These are phyloP conservation scores for Sorghum bicolor DNA, from an alignment of 176 grass and related monocot genomes.

Conservation along the genomic window DNA sequence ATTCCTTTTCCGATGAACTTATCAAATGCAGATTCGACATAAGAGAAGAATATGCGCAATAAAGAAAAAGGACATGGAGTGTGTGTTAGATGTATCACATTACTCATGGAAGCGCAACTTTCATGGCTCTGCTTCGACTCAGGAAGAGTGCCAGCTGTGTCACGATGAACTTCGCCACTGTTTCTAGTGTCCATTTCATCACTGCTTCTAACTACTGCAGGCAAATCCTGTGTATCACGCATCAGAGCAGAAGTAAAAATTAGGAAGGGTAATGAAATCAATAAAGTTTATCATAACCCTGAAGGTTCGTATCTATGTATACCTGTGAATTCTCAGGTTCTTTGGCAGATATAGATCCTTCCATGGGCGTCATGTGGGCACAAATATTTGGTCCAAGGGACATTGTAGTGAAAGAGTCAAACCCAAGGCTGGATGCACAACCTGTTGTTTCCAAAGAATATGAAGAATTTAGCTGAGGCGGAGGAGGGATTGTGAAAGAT, in stretches of 20 bases:
- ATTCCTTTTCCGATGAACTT: neutral
- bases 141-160: conserved; percentile 28
- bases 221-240: conserved; percentile 37
- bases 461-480: neutral
- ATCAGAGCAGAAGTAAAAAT: conserved; percentile 19
- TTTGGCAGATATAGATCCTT: conserved; percentile 37
- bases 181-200: conserved; percentile 38
- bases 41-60: neutral
- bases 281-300: conserved; percentile 17
- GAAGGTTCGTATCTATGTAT: conserved; percentile 11
- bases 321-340: conserved; percentile 45
- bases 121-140: conserved; percentile 37
- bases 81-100: neutral
- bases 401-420: conserved; percentile 47
- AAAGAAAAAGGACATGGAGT: neutral
- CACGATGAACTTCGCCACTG: conserved; percentile 14
- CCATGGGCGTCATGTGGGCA: conserved; percentile 34
- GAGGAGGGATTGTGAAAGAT: neutral
- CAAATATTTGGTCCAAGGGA: conserved; percentile 44
- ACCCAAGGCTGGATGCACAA: conserved; percentile 29
- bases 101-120: conserved; percentile 38
- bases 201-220: conserved; percentile 33
- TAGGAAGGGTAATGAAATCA: conserved; percentile 17
- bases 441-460: conserved; percentile 32
- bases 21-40: neutral